Conservation (phyloP, 1,284 basidiomycete genomes). For the Coniophora puteana region DNA sequence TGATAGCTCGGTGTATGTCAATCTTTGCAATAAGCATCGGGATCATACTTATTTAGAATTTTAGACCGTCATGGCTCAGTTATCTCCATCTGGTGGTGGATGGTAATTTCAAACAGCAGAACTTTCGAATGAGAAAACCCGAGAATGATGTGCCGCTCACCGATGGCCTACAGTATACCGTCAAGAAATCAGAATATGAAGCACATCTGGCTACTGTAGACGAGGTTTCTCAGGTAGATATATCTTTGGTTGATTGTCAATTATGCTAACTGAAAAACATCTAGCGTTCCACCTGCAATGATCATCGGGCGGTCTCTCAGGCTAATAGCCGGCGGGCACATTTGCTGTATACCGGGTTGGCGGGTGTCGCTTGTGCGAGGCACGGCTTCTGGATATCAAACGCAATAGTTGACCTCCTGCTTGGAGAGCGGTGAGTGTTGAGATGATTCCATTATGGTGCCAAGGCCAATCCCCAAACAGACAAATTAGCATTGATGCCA, state of each 20-base stretch:
- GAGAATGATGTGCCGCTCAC: slow-evolving; percentile 10
- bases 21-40: background rate
- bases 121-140: slow-evolving; percentile 12
- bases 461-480: slow-evolving; percentile 3
- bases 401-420: slow-evolving; percentile 17
- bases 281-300: slow-evolving; percentile 12
- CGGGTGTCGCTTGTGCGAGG: slow-evolving; percentile 11
- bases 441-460: no score
- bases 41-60: slow-evolving; percentile 1
- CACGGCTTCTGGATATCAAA: slow-evolving; percentile 13
- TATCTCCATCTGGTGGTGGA: slow-evolving; percentile 16
- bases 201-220: slow-evolving; percentile 6
- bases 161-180: slow-evolving; percentile 14
- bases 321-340: slow-evolving; percentile 6
- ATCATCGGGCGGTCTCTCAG: slow-evolving; percentile 13
- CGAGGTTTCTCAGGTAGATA: slow-evolving; percentile 8
- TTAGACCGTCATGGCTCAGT: background rate
- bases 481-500: slow-evolving; percentile 16
- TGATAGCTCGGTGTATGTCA: background rate
- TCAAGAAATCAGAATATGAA: slow-evolving; percentile 6
- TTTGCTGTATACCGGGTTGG: slow-evolving; percentile 14
- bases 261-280: slow-evolving; percentile 8
- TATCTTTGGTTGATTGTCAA: background rate
- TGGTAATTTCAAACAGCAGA: slow-evolving; percentile 15
- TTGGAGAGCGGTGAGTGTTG: slow-evolving; percentile 15